These are phyloP conservation scores for Neonectria ditissima DNA, from an alignment of 2,329 filamentous ascomycete species.

Conservation along the genomic window DNA sequence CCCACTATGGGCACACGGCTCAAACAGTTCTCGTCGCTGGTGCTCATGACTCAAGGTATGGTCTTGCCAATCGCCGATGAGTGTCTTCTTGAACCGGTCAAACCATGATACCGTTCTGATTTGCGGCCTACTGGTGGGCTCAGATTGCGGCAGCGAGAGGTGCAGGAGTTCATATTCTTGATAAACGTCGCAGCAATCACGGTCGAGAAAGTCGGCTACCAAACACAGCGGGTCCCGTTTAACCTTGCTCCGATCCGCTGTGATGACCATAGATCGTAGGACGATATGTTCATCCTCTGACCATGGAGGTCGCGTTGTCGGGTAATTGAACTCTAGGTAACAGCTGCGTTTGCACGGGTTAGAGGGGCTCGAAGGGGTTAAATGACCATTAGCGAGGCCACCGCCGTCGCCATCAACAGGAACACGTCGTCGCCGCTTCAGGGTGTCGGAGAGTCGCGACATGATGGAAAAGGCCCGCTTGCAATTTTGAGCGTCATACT, in stretches of 20 bases:
- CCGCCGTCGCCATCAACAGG: constrained; percentile 7
- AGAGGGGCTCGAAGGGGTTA: not conserved
- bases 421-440: constrained; percentile 45
- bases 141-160: constrained; percentile 41
- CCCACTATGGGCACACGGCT: constrained; percentile 77
- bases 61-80: constrained; percentile 67
- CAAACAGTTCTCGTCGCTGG: constrained; percentile 67
- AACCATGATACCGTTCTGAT: constrained; percentile 65
- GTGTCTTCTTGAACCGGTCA: constrained; percentile 66
- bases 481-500: constrained; percentile 65
- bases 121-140: constrained; percentile 48
- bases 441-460: constrained; percentile 49
- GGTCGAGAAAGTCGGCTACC: constrained; percentile 62
- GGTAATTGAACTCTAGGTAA: constrained; percentile 48
- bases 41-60: constrained; percentile 67
- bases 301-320: constrained; percentile 53
- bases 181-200: constrained; percentile 65
- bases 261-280: constrained; percentile 60
- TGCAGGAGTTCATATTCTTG: constrained; percentile 44
- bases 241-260: constrained; percentile 55
- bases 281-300: constrained; percentile 61
- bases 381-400: constrained; percentile 31
- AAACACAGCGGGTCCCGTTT: constrained; percentile 60
- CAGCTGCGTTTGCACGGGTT: constrained; percentile 57
- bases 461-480: constrained; percentile 65